Base-by-base conservation (phyloP, 139 green algal species). In the Picochlorum sp. region DNA sequence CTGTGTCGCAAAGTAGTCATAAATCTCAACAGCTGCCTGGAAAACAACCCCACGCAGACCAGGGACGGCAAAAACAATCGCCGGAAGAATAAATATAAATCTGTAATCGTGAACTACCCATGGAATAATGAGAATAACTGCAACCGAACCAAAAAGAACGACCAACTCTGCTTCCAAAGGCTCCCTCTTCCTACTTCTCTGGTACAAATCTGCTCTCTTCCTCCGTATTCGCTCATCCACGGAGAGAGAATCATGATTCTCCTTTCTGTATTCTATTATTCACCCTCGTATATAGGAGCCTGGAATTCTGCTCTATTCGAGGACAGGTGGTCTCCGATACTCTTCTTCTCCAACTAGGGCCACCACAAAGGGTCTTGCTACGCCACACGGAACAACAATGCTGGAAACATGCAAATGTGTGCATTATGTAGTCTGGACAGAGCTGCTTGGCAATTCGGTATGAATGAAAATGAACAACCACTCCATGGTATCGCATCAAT, bases 131-230 rank as follows among this genome's bases (percentile, higher is more conserved):
- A 70, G 34, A 15, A 76, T 66, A 6, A 66, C 5, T 18, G 21
- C 14, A 6, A 62, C 38, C 1, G 57, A 10, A 9, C 69, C 69
- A 66, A 75, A 70, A 8, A 70, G 54, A 8, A 70, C 9, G 3
- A 66, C 10, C 8, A 75, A 45, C 61, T 74, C 60, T 13, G 49
- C 61, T 16, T 74, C 61, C n/a, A 74, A 65, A 6, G 61, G 61
- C 54, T 74, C 68, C 45, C 7, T 68, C 47, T 16, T 15, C 30
- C 61, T 30, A 15, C 18, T 65, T 41, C 34, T 41, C 34, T 41
- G 34, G 47, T 14, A 21, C 16, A 21, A 20, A 10, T 20, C 47
- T 54, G 18, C 47, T 54, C 16, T 54, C 47, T 54, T 54, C 6
- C n/a, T 21, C n/a, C 47, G 47, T 8, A 54, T 54, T 54, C 16